Evolutionary conservation across 2,329 filamentous ascomycete genomes (phyloP), one percentile per base, ranked within the genome.

Genomic region (Penicillium freii): DNA sequence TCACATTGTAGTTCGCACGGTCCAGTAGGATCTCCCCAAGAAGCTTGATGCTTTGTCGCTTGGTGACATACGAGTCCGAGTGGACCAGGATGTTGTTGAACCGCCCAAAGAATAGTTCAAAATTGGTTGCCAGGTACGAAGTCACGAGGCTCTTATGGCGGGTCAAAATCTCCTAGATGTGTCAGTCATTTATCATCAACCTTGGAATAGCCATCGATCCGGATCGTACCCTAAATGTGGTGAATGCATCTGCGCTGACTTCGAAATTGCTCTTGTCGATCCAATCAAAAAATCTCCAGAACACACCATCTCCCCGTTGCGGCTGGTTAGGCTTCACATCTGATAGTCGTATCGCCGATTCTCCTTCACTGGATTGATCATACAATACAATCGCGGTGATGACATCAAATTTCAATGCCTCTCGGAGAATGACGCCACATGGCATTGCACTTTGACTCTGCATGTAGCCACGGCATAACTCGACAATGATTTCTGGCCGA

Each of bases 251-350:
- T 33, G 94, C 93, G 68, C 92, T 92, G 64, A 97, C 91, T 79
- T 99, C 94, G 70, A 99, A 99, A 31, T 90, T 92, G 66, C 92
- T 91, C 76, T 91, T 91, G 77, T 97, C 92, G 68, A 99, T 96
- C 91, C 93, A 99, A 60, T 89, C 86, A 71, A 99, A 97, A 77
- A 97, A 97, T 46, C 85, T 88, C 94, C 94, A 99, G 73, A 99
- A 97, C 2, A 97, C 86, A 3, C 93, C 93, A 44, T 86, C 83
- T 13, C 92, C 92, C 46, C 84, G 88, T 67, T 94, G 89, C 34
- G 84, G 86, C 40, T 86, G 78, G 59, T 91, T 88, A 46, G 88
- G 85, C 68, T 94, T 89, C 61, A 97, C 90, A 23, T 85, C 87
- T 51, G 83, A 86, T 39, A 96, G 81, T 42, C 91, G 89, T 62